Conservation (phyloP, 345 rosid species). For the Boechera stricta region DNA sequence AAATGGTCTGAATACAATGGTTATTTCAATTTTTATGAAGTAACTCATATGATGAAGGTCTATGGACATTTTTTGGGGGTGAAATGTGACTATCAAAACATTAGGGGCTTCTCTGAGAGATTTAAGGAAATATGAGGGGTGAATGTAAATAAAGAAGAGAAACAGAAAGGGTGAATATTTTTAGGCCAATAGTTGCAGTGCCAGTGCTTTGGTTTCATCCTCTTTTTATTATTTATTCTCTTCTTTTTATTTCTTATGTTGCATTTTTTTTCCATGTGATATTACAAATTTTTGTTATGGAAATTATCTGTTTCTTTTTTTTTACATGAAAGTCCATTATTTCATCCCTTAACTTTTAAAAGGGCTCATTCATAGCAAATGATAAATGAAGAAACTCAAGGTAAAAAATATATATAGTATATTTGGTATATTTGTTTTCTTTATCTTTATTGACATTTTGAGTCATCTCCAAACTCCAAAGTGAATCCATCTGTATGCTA, state of each 20-base stretch:
- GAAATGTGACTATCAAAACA: background rate
- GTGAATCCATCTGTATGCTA: constrained; percentile 23
- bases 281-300: constrained; percentile 2
- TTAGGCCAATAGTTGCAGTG: constrained; percentile 41
- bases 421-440: background rate
- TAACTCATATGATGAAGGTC: constrained; percentile 32
- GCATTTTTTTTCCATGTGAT: constrained; percentile 15
- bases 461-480: constrained; percentile 28
- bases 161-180: constrained; percentile 36
- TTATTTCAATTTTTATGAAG: constrained; percentile 42
- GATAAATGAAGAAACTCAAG: constrained; percentile 19
- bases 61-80: background rate
- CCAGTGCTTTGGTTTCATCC: constrained; percentile 41
- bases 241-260: background rate
- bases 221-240: constrained; percentile 6
- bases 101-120: constrained; percentile 20
- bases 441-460: constrained; percentile 15
- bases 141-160: constrained; percentile 40
- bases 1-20: constrained; percentile 25
- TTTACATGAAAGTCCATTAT: background rate
- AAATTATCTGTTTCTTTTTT: background rate
- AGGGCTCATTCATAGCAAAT: constrained; percentile 20
- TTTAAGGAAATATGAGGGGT: constrained; percentile 2
- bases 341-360: constrained; percentile 5
- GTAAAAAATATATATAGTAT: background rate